Evolutionary conservation across 148 eudicot species (phyloP), one percentile per base, ranked within the genome.

Genomic region (Amaranthus hypochondriacus): DNA sequence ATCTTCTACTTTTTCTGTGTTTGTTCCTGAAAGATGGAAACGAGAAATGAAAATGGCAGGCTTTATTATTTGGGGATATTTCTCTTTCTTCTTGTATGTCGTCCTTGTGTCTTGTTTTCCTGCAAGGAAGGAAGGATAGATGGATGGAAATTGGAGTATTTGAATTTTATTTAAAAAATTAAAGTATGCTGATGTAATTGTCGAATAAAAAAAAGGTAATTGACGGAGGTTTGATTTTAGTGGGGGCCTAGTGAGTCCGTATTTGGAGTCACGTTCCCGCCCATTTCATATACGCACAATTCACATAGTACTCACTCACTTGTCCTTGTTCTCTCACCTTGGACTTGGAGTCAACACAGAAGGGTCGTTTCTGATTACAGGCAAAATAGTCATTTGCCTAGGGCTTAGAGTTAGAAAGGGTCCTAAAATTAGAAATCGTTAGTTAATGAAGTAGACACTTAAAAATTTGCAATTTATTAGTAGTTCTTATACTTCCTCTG

Each of bases 191-290:
- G 64, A 44, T 9, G 65, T 9, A 57, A 5, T 48, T 10, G 21
- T 7, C 43, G 50, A 14, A 43, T 50, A 5, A 73, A 53, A 5
- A 28, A 48, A 42, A 42, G 55, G 43, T 49, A 8, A 66, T 18
- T 67, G n/a, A n/a, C 10, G 18, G 56, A 12, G 42, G 54, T 4
- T 42, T 47, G 46, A 11, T 44, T 52, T n/a, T 55, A 48, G n/a
- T 50, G 2, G 70, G 70, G 76, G 73, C 6, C 62, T 73, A 62
- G 52, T 14, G 49, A 5, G n/a, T 48, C 57, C 66, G 18, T 68
- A 55, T 63, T 79, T 75, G 72, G 78, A 79, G 56, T 58, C 68
- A 79, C 75, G 72, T 75, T 79, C 82, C 82, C 81, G 81, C 81
- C 81, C 53, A 69, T 51, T 74, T 42, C 8, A 63, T 12, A 4